Conservation (phyloP, 345 rosid species). For the Ricinus communis region DNA sequence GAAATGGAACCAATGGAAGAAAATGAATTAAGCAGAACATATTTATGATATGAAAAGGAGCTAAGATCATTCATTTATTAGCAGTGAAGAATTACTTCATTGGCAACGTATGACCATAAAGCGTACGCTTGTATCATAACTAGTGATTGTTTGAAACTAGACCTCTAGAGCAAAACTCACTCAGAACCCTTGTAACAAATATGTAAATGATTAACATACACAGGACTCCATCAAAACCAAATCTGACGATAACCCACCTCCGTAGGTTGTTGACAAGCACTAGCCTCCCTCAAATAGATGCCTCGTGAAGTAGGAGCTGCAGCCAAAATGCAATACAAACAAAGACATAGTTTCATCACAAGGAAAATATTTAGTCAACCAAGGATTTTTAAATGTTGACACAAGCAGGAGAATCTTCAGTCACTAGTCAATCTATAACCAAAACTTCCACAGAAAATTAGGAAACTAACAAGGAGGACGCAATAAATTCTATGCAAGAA, state of each 20-base stretch:
- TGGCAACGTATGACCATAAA: background rate
- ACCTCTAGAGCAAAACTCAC: background rate
- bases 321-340: slow-evolving; percentile 20
- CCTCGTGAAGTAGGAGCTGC: slow-evolving; percentile 88
- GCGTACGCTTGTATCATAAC: background rate
- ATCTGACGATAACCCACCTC: slow-evolving; percentile 56
- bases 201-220: background rate
- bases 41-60: background rate
- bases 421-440: background rate
- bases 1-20: background rate
- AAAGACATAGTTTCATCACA: slow-evolving; percentile 10
- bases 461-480: background rate
- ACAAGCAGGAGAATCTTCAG: slow-evolving; percentile 7
- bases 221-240: background rate
- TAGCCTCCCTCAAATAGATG: slow-evolving; percentile 82
- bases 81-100: background rate
- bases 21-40: background rate
- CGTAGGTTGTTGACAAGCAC: slow-evolving; percentile 60
- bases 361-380: background rate
- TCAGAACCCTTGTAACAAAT: slow-evolving; percentile 1
- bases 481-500: background rate
- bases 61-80: background rate
- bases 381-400: background rate
- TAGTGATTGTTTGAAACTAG: background rate
- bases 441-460: background rate